Percentiles rank a stretch among this genome's conserved stretches.
Evolutionary conservation across 2,329 filamentous ascomycete genomes (phyloP).

Genomic region (Phaeosphaeriaceae sp.): DNA sequence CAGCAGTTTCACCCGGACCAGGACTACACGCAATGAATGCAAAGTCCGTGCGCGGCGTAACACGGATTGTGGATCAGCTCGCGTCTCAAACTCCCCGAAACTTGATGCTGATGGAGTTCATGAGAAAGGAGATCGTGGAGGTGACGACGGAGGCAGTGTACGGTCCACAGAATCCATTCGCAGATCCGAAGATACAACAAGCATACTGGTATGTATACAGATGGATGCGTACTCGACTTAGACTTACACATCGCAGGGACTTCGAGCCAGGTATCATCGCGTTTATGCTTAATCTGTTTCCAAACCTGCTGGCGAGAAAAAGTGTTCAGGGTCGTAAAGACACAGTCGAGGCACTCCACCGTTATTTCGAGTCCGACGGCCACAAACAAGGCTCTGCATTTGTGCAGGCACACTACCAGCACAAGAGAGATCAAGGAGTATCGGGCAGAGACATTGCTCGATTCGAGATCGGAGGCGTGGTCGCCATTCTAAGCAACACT

Average conservation of each 20-base stretch:
- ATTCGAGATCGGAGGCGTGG: constrained; percentile 49
- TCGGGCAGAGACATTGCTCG: constrained; percentile 46
- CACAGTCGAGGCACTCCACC: constrained; percentile 43
- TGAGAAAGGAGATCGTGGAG: constrained; percentile 35
- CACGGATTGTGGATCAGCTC: constrained; percentile 11
- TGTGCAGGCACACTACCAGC: constrained; percentile 42
- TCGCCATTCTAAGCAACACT: constrained; percentile 51
- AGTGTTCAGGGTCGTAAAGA: constrained; percentile 37
- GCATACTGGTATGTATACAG: constrained; percentile 14
- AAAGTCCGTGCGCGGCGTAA: constrained; percentile 35
- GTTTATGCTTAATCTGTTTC: constrained; percentile 11
- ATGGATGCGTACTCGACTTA: background rate
- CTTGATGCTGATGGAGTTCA: constrained; percentile 25
- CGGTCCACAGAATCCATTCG: constrained; percentile 49
- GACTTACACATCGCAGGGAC: constrained; percentile 31
- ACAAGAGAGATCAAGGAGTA: constrained; percentile 35
- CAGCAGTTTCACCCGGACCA: constrained; percentile 39
- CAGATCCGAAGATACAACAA: constrained; percentile 33
- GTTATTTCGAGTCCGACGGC: constrained; percentile 48
- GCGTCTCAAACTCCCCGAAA: constrained; percentile 8
- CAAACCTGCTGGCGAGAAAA: constrained; percentile 25
- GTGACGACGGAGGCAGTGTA: constrained; percentile 50
- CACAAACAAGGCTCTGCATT: constrained; percentile 46
- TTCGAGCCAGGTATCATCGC: constrained; percentile 23
- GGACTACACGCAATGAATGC: constrained; percentile 49